phyloP scores from a whole-genome alignment of 805 yeast genomes.

The Hemisphaericaspora nanyangensis region DNA sequence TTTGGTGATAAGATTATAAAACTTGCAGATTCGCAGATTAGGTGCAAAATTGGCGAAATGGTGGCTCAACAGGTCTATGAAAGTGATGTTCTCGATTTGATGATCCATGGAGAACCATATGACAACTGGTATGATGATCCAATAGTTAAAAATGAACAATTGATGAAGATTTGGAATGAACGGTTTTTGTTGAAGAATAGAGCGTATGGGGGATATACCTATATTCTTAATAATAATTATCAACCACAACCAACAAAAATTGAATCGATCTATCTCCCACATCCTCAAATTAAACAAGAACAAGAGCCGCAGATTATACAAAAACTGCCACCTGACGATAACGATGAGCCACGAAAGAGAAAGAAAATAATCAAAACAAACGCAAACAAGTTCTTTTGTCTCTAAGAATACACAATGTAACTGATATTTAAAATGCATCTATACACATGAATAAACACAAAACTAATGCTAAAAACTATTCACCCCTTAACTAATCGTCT shows the following conservation, averaged over 20 bases:
- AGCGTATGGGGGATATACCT: constrained; percentile 1
- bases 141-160: background rate
- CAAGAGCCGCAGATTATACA: background rate
- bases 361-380: constrained; percentile 8
- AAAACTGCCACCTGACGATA: background rate
- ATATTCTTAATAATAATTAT: constrained; percentile 7
- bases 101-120: background rate
- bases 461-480: background rate
- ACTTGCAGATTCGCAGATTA: background rate
- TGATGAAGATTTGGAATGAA: background rate
- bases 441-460: background rate
- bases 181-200: background rate
- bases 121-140: background rate
- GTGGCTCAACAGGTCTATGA: background rate
- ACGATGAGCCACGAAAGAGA: background rate
- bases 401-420: no score
- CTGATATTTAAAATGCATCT: no score
- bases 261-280: background rate
- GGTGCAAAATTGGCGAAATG: background rate
- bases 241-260: no score
- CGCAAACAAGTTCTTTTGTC: constrained; percentile 9
- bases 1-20: background rate
- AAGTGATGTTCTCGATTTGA: background rate
- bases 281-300: background rate
- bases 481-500: constrained; percentile 1